These are phyloP conservation scores for Saprolegnia parasitica DNA, from an alignment of 352 stramenopile species.

Conservation along the genomic window DNA sequence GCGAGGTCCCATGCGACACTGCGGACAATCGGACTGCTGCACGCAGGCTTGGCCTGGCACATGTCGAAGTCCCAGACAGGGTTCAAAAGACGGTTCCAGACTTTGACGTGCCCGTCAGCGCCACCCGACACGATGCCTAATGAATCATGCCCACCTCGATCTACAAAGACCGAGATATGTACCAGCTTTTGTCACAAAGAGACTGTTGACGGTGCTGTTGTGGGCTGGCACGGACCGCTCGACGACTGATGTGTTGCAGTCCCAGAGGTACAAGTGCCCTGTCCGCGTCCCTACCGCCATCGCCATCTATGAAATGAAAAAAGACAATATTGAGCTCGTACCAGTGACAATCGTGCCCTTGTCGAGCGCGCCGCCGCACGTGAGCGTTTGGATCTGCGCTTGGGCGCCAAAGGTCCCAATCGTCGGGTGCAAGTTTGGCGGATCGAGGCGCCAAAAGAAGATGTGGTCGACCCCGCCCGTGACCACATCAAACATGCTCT, in stretches of 20 bases:
- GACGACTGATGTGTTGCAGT: slow-evolving; percentile 45
- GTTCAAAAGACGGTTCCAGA: slow-evolving; percentile 51
- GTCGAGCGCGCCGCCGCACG: slow-evolving; percentile 58
- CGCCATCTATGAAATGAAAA: not conserved
- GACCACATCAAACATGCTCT: slow-evolving; percentile 37
- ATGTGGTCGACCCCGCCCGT: slow-evolving; percentile 64
- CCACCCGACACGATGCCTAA: slow-evolving; percentile 52
- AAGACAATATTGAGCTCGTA: not conserved
- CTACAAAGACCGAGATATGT: not conserved
- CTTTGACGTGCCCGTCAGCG: slow-evolving; percentile 59
- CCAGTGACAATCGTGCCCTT: slow-evolving; percentile 24
- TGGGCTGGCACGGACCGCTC: slow-evolving; percentile 56
- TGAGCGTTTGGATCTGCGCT: slow-evolving; percentile 47
- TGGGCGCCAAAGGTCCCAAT: slow-evolving; percentile 61
- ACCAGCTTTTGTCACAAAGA: slow-evolving; percentile 48
- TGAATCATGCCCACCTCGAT: not conserved
- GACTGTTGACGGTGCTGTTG: slow-evolving; percentile 56
- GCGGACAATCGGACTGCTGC: slow-evolving; percentile 42
- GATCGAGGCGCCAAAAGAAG: slow-evolving; percentile 61
- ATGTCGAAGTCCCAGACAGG: slow-evolving; percentile 64
- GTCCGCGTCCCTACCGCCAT: slow-evolving; percentile 60
- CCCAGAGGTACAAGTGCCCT: slow-evolving; percentile 70
- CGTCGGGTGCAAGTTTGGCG: slow-evolving; percentile 45
- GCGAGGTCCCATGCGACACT: slow-evolving; percentile 64
- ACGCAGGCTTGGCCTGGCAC: slow-evolving; percentile 45